phyloP scores from a whole-genome alignment of 2,329 filamentous ascomycete genomes.

The Orbilia oligospora region DNA sequence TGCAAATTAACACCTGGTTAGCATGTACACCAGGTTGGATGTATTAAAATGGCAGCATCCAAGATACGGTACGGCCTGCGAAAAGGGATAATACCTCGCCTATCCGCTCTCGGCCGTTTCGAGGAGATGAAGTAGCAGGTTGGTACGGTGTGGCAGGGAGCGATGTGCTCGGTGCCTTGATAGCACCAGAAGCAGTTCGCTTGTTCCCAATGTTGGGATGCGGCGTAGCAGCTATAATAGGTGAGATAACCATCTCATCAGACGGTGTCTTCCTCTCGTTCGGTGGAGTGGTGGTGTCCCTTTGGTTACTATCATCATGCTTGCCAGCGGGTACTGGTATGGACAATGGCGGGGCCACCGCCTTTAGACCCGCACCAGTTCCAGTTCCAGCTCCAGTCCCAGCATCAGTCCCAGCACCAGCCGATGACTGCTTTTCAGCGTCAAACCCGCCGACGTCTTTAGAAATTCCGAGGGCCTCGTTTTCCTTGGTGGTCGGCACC shows the following conservation, averaged over 20 bases:
- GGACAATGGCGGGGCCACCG: slow-evolving; percentile 35
- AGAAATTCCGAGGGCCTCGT: not conserved
- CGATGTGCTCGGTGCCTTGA: slow-evolving; percentile 55
- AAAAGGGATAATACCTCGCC: slow-evolving; percentile 57
- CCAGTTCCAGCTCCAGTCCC: too few species aligned
- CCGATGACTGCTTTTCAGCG: not conserved
- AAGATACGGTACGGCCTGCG: slow-evolving; percentile 13
- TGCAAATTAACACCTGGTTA: slow-evolving; percentile 31
- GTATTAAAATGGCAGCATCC: not conserved
- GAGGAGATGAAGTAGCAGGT: slow-evolving; percentile 48
- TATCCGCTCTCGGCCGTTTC: slow-evolving; percentile 57
- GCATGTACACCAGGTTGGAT: slow-evolving; percentile 30
- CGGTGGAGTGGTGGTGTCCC: slow-evolving; percentile 15
- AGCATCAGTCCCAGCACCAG: not conserved
- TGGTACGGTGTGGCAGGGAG: slow-evolving; percentile 58
- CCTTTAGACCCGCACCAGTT: slow-evolving; percentile 8
- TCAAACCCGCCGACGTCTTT: slow-evolving; percentile 9
- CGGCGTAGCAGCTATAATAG: slow-evolving; percentile 36
- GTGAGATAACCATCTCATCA: slow-evolving; percentile 47
- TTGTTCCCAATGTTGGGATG: slow-evolving; percentile 50
- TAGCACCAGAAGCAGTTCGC: slow-evolving; percentile 54
- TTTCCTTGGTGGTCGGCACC: slow-evolving; percentile 9
- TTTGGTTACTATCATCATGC: slow-evolving; percentile 7
- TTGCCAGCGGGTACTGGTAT: slow-evolving; percentile 17
- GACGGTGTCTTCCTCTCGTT: slow-evolving; percentile 28